phyloP scores from a whole-genome alignment of 495 filamentous ascomycete genomes.

The Penicillium lividum region DNA sequence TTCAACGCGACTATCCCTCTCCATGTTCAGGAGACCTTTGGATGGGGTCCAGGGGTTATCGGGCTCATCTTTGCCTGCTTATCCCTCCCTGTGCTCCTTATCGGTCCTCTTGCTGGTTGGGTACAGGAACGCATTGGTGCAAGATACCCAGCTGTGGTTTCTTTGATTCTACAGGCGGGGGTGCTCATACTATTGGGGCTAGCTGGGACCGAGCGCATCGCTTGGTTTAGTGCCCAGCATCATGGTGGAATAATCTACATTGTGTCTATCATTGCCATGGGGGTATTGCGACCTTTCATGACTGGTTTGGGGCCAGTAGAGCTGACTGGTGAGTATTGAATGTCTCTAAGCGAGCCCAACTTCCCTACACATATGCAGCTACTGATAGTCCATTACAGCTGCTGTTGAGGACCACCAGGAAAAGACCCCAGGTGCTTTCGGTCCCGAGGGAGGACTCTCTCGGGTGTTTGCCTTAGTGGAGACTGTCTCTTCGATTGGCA shows the following conservation, averaged over 20 bases:
- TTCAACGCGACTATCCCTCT: slow-evolving; percentile 16
- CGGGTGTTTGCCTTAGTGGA: too few relatives aligned
- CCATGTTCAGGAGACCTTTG: slow-evolving; percentile 8
- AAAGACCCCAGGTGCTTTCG: too few relatives aligned
- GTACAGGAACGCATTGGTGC: slow-evolving; percentile 12
- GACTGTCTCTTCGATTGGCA: too few relatives aligned
- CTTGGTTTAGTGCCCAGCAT: background rate
- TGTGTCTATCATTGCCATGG: slow-evolving; percentile 1
- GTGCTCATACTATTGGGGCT: background rate
- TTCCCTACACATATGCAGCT: too few relatives aligned
- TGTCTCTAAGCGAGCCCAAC: too few relatives aligned
- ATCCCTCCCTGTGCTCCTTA: slow-evolving; percentile 8
- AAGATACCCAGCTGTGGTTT: background rate
- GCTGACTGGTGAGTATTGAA: background rate
- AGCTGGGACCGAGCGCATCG: background rate
- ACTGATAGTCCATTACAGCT: too few relatives aligned
- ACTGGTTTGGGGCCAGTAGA: slow-evolving; percentile 13
- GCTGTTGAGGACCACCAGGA: too few relatives aligned
- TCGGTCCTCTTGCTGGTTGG: slow-evolving; percentile 18
- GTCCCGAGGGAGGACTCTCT: too few relatives aligned
- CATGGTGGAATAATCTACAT: background rate
- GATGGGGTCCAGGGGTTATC: slow-evolving; percentile 8
- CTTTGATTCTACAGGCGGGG: background rate
- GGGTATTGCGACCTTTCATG: slow-evolving; percentile 13
- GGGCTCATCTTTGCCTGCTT: slow-evolving; percentile 13